Percentiles rank a stretch among this genome's conserved stretches.
Conservation (phyloP, 352 stramenopile genomes). For the Peronospora destructor region DNA sequence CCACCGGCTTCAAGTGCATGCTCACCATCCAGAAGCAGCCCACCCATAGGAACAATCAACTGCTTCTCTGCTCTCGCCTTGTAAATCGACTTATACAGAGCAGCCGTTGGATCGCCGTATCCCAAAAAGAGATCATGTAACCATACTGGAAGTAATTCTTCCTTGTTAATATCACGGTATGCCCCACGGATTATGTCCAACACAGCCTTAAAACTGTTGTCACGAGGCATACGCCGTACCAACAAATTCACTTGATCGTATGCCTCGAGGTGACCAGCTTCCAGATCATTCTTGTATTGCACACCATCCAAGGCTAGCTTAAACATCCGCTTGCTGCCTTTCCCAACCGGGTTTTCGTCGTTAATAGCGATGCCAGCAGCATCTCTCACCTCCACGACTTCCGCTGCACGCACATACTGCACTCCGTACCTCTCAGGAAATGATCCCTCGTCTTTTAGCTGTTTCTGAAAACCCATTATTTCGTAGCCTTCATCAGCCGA, state of each 20-base stretch:
- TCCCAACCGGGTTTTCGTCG: constrained; percentile 32
- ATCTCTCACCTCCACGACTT: constrained; percentile 86
- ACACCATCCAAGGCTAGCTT: constrained; percentile 86
- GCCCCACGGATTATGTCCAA: constrained; percentile 80
- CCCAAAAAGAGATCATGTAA: constrained; percentile 93
- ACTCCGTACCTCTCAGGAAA: constrained; percentile 90
- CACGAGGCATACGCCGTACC: constrained; percentile 76
- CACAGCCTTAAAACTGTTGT: constrained; percentile 95
- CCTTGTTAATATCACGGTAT: constrained; percentile 23
- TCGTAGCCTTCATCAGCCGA: constrained; percentile 62
- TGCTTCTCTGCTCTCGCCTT: constrained; percentile 34
- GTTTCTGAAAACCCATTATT: constrained; percentile 43
- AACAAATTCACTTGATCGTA: constrained; percentile 93
- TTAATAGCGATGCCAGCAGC: constrained; percentile 54
- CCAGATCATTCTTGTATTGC: constrained; percentile 92
- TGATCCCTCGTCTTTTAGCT: constrained; percentile 21
- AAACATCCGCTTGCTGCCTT: constrained; percentile 81
- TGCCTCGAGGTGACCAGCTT: constrained; percentile 40
- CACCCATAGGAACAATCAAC: constrained; percentile 31
- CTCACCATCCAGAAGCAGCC: constrained; percentile 39
- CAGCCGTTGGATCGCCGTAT: constrained; percentile 85
- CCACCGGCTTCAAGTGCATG: constrained; percentile 41
- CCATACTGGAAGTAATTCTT: constrained; percentile 85
- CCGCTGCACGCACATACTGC: constrained; percentile 51
- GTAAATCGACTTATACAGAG: constrained; percentile 60